phyloP scores from a whole-genome alignment of 2,329 filamentous ascomycete species.

The Colletotrichum lentis region DNA sequence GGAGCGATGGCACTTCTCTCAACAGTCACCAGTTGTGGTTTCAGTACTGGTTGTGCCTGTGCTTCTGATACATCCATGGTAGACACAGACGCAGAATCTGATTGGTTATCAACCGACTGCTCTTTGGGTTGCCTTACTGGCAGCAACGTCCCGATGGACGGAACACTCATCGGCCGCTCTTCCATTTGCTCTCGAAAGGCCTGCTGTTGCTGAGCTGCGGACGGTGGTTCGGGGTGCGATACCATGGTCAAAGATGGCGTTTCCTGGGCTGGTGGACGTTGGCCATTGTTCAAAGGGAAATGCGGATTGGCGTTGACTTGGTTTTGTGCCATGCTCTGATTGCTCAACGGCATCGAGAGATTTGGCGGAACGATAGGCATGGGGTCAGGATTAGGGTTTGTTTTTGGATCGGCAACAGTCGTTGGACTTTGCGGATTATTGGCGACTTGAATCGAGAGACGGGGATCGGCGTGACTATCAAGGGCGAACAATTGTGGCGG shows the following conservation, averaged over 20 bases:
- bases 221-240: neutral
- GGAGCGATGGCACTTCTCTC: constrained; percentile 1
- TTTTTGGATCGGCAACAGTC: no score
- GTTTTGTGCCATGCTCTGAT: neutral
- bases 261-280: neutral
- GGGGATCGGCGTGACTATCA: neutral
- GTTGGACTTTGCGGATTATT: neutral
- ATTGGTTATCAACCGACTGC: constrained; percentile 15
- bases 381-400: no score
- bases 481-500: neutral
- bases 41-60: constrained; percentile 40
- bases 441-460: neutral
- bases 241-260: neutral
- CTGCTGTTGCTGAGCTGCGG: neutral
- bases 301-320: neutral
- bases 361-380: neutral
- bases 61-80: constrained; percentile 41
- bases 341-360: neutral
- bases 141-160: neutral
- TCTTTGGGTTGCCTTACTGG: neutral
- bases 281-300: neutral
- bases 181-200: neutral
- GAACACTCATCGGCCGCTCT: neutral
- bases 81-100: constrained; percentile 40
- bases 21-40: constrained; percentile 38